Conservation (phyloP, 108 stramenopile species). For the Discostella stelligeroides region DNA sequence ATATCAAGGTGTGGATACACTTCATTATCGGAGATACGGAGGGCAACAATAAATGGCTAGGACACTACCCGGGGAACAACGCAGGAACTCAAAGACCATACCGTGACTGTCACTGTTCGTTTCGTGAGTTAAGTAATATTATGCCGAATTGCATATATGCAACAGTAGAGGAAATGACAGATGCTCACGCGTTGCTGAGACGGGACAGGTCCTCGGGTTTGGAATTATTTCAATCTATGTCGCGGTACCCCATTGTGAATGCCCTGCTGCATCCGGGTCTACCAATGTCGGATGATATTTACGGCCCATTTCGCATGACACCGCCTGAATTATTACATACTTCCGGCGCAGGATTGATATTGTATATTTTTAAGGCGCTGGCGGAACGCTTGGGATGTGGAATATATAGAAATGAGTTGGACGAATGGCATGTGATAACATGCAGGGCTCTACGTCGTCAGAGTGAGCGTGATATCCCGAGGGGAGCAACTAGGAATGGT, state of each 20-base stretch:
- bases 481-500: conserved; percentile 2
- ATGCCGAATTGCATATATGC: too few relatives aligned
- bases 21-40: too few relatives aligned
- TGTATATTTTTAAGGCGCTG: not conserved
- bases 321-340: conserved; percentile 5
- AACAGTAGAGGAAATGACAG: too few relatives aligned
- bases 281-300: not conserved
- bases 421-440: not conserved
- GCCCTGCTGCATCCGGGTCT: not conserved
- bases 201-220: not conserved
- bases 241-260: not conserved
- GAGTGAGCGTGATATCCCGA: not conserved
- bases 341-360: not conserved
- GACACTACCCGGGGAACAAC: too few relatives aligned
- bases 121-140: too few relatives aligned
- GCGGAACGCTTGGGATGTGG: not conserved
- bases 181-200: too few relatives aligned
- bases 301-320: not conserved
- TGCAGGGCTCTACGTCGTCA: not conserved
- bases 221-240: not conserved
- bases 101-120: too few relatives aligned
- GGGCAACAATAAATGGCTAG: too few relatives aligned
- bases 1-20: too few relatives aligned
- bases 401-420: not conserved
- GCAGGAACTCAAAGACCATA: too few relatives aligned